These are phyloP conservation scores for Annulohypoxylon moriforme DNA, from an alignment of 495 filamentous ascomycete species.

Conservation along the genomic window DNA sequence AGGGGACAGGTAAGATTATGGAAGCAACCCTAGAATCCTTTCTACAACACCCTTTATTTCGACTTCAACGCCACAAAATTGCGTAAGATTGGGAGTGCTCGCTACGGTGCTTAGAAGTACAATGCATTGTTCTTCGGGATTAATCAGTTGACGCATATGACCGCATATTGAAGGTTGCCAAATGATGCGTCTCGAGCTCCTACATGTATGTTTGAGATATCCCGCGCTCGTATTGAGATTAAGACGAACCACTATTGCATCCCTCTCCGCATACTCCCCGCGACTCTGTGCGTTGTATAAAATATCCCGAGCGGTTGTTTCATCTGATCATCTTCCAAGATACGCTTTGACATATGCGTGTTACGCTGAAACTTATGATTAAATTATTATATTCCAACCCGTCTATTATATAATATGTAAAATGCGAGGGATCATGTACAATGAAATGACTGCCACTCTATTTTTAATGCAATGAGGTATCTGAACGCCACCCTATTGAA, in stretches of 20 bases:
- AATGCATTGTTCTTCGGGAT: constrained; percentile 9
- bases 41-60: not conserved
- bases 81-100: not conserved
- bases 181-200: not conserved
- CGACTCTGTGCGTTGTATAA: not conserved
- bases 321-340: constrained; percentile 1
- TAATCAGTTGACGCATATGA: constrained; percentile 1
- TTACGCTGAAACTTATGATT: not conserved
- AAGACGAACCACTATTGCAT: not conserved
- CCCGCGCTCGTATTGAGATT: constrained; percentile 21
- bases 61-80: constrained; percentile 10
- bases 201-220: constrained; percentile 2
- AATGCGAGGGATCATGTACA: constrained; percentile 16
- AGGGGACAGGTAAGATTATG: constrained; percentile 3
- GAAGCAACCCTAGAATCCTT: not conserved
- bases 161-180: constrained; percentile 6
- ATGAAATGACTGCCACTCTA: constrained; percentile 14
- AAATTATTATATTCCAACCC: not conserved
- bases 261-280: not conserved
- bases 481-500: constrained; percentile 30
- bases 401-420: constrained; percentile 1
- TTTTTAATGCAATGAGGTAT: constrained; percentile 16
- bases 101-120: not conserved
- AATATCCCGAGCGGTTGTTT: not conserved
- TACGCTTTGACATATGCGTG: not conserved